Conservation (phyloP, 2,329 filamentous ascomycete species). For the Thermothelomyces thermophilus region DNA sequence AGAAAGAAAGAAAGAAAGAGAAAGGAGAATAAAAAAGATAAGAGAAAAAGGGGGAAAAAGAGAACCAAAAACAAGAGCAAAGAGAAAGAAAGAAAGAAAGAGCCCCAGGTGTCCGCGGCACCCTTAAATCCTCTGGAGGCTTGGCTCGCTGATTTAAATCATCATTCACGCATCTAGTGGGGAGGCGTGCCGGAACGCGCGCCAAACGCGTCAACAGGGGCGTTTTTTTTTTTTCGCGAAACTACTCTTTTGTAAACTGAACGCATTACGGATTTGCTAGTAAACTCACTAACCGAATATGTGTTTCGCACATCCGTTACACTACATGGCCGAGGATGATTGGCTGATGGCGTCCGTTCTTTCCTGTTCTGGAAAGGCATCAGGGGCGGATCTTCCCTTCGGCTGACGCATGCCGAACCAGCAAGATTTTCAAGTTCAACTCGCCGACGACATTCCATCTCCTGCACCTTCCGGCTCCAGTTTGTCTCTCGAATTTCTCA, state of each 20-base stretch:
- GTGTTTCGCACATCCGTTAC: no score
- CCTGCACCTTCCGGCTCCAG: background rate
- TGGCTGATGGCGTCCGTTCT: background rate
- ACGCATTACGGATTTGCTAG: no score
- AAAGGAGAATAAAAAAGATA: slow-evolving; percentile 25
- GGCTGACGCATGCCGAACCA: background rate
- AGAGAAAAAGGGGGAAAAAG: slow-evolving; percentile 25
- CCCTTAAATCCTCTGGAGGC: slow-evolving; percentile 12
- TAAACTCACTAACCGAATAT: no score
- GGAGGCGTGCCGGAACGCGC: slow-evolving; percentile 4
- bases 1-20: slow-evolving; percentile 26
- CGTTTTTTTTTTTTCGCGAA: no score
- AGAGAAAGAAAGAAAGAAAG: slow-evolving; percentile 29
- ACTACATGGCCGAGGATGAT: no score
- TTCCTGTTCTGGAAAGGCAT: slow-evolving; percentile 1
- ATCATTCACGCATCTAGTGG: no score
- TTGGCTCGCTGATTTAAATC: slow-evolving; percentile 7
- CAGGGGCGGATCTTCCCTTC: background rate
- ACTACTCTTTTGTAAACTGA: no score
- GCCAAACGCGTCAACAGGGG: slow-evolving; percentile 7
- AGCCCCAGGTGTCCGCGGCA: slow-evolving; percentile 1
- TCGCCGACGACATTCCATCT: background rate
- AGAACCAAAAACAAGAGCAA: slow-evolving; percentile 25
- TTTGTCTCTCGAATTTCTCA: background rate
- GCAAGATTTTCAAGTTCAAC: background rate